These are phyloP conservation scores for Ganoderma sinense DNA, from an alignment of 1,284 basidiomycete species.

Conservation along the genomic window DNA sequence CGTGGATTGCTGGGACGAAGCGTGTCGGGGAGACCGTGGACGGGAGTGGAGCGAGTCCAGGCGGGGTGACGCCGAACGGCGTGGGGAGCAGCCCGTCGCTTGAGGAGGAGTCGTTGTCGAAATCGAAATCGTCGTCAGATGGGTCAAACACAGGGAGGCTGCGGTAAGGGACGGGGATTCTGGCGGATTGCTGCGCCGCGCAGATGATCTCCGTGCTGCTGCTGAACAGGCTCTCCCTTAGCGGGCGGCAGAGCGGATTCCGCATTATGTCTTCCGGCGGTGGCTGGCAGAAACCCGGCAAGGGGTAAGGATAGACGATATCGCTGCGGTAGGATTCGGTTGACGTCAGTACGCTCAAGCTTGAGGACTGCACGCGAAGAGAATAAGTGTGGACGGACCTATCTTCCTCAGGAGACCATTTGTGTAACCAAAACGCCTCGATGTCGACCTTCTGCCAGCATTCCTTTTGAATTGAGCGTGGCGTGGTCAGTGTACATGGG, in stretches of 20 bases:
- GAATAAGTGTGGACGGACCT: conserved; percentile 35
- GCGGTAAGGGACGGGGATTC: not conserved
- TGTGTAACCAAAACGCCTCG: conserved; percentile 60
- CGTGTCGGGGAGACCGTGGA: not conserved
- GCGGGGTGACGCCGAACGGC: not conserved
- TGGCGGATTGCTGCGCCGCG: not conserved
- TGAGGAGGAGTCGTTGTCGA: not conserved
- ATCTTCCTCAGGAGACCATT: conserved; percentile 50
- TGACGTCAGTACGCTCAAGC: not conserved
- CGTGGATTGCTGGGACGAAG: conserved; percentile 24
- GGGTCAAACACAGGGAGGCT: not conserved
- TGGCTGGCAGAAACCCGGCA: conserved; percentile 56
- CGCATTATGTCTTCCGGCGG: conserved; percentile 64
- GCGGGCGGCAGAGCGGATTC: conserved; percentile 61
- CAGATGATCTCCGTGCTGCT: not conserved
- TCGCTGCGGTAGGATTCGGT: conserved; percentile 35
- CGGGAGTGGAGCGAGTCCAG: not conserved
- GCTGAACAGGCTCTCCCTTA: conserved; percentile 45
- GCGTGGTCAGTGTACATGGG: conserved; percentile 55
- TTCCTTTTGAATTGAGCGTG: conserved; percentile 52
- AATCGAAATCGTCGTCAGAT: not conserved
- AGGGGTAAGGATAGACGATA: conserved; percentile 61
- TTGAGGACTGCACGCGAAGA: not conserved
- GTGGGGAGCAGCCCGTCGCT: not conserved
- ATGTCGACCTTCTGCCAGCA: conserved; percentile 70